These are phyloP conservation scores for Fusarium scirpi DNA, from an alignment of 2,329 filamentous ascomycete genomes.

Conservation along the genomic window DNA sequence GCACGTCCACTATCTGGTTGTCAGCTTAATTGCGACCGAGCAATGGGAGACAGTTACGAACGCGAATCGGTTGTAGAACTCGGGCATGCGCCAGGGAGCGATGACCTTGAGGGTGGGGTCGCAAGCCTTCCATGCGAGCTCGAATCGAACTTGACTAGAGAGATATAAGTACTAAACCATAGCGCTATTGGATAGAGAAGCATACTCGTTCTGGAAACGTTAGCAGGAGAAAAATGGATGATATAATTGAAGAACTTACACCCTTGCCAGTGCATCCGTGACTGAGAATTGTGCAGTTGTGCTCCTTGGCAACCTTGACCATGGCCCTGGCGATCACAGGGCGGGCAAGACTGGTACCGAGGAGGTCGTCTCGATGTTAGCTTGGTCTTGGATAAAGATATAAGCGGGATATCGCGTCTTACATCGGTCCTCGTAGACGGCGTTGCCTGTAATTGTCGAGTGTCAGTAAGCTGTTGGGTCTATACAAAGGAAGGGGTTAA, in stretches of 20 bases:
- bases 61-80: slow-evolving; percentile 77
- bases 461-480: background rate
- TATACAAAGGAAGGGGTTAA: slow-evolving; percentile 38
- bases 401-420: background rate
- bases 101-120: slow-evolving; percentile 76
- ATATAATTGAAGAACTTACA: slow-evolving; percentile 1
- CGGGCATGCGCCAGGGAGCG: slow-evolving; percentile 77
- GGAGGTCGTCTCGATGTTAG: slow-evolving; percentile 39
- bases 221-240: background rate
- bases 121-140: slow-evolving; percentile 57
- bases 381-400: background rate
- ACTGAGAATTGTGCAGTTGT: slow-evolving; percentile 56
- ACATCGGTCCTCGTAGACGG: slow-evolving; percentile 52
- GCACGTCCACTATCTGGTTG: slow-evolving; percentile 18
- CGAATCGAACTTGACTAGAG: slow-evolving; percentile 53
- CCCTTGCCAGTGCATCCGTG: slow-evolving; percentile 73
- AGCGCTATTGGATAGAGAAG: background rate
- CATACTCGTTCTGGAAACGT: slow-evolving; percentile 12
- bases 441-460: slow-evolving; percentile 10
- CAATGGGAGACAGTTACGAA: background rate
- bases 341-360: slow-evolving; percentile 70
- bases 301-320: slow-evolving; percentile 51
- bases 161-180: background rate
- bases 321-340: slow-evolving; percentile 72
- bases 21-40: background rate